phyloP scores from a whole-genome alignment of 352 stramenopile genomes.

The Phytopythium oedochilum region DNA sequence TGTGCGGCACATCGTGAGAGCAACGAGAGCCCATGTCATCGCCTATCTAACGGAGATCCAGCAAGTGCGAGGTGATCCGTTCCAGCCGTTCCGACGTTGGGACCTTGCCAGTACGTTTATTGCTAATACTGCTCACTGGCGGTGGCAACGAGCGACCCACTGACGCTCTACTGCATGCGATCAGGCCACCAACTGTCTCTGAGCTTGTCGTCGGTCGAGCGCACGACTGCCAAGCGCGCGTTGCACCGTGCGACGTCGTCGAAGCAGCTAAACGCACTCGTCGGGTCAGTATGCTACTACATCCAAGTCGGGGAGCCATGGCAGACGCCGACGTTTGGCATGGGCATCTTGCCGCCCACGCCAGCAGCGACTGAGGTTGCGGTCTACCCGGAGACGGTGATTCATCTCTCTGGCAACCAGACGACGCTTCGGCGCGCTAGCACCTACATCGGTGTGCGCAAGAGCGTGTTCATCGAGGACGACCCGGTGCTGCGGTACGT shows the following conservation, averaged over 20 bases:
- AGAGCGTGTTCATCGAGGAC: conserved; percentile 74
- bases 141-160: neutral
- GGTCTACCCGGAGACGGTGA: conserved; percentile 50
- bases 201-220: conserved; percentile 26
- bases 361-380: conserved; percentile 8
- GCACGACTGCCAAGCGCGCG: conserved; percentile 18
- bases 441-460: conserved; percentile 67
- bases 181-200: conserved; percentile 22
- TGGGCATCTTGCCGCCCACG: neutral
- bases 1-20: conserved; percentile 25
- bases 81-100: conserved; percentile 19
- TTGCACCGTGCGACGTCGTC: conserved; percentile 9
- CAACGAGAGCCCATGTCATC: conserved; percentile 26
- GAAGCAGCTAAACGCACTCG: conserved; percentile 26
- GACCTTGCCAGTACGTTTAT: conserved; percentile 26
- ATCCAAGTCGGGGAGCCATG: conserved; percentile 13
- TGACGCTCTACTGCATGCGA: neutral
- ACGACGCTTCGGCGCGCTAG: conserved; percentile 44
- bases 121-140: neutral
- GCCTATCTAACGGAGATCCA: conserved; percentile 16
- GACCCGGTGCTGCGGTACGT: conserved; percentile 84
- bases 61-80: conserved; percentile 19
- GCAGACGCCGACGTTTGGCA: neutral
- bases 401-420: conserved; percentile 37
- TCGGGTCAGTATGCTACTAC: conserved; percentile 35